A percentile compares a stretch with the other conserved stretches of the same genome.
These are phyloP conservation scores for Aspergillus nanangensis DNA, from an alignment of 495 filamentous ascomycete genomes.

Conservation along the genomic window DNA sequence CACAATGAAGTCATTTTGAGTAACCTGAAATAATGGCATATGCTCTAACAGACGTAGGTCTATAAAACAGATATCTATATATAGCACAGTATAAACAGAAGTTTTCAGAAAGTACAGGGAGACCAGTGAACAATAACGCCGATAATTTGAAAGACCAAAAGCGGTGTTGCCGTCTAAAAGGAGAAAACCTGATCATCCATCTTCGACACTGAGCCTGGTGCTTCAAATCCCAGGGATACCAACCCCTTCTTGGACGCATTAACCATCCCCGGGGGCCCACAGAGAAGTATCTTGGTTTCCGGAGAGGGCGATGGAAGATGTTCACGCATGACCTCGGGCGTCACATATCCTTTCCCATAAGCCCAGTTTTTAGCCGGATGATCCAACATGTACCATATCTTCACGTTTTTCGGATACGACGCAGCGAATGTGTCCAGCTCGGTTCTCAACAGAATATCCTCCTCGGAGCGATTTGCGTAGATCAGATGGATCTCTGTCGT, in stretches of 20 bases:
- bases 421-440: slow-evolving; percentile 45
- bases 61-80: too few relatives aligned
- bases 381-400: slow-evolving; percentile 39
- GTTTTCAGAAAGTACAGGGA: too few relatives aligned
- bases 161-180: too few relatives aligned
- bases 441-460: slow-evolving; percentile 35
- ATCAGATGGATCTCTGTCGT: slow-evolving; percentile 42
- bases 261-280: slow-evolving; percentile 38
- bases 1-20: too few relatives aligned
- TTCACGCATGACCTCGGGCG: slow-evolving; percentile 18
- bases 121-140: too few relatives aligned
- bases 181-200: slow-evolving; percentile 38
- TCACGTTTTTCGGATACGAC: slow-evolving; percentile 33
- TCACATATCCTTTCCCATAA: slow-evolving; percentile 19
- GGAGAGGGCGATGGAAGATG: slow-evolving; percentile 17
- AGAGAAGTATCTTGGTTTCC: slow-evolving; percentile 34
- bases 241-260: slow-evolving; percentile 34
- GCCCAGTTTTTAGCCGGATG: slow-evolving; percentile 21
- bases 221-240: slow-evolving; percentile 26
- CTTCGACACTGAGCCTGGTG: slow-evolving; percentile 30
- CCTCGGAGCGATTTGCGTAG: slow-evolving; percentile 38
- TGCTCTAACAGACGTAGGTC: too few relatives aligned
- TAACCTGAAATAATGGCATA: too few relatives aligned
- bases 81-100: too few relatives aligned
- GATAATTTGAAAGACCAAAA: too few relatives aligned